Evolutionary conservation across 1,139 yeast species (phyloP).

Genomic region (Taphrina wiesneri): DNA sequence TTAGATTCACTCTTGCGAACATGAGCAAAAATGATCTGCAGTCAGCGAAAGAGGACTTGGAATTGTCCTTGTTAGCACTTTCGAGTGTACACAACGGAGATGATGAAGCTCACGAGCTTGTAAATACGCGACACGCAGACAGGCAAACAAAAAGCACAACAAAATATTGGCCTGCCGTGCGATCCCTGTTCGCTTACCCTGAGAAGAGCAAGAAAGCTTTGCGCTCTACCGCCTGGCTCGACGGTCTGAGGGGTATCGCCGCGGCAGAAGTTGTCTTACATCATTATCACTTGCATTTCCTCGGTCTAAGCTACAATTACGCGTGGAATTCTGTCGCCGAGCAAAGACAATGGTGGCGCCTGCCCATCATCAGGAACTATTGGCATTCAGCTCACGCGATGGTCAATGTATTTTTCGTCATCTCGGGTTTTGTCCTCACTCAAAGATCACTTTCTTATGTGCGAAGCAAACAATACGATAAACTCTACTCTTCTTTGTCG

Average conservation of each 20-base stretch:
- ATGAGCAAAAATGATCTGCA: background rate
- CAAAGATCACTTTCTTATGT: constrained; percentile 15
- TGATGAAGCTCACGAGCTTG: too few species aligned
- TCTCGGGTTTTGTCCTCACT: constrained; percentile 26
- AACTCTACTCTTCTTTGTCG: constrained; percentile 10
- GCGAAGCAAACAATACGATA: constrained; percentile 16
- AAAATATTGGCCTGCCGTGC: background rate
- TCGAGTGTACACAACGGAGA: background rate
- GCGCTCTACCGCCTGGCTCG: constrained; percentile 29
- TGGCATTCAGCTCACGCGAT: constrained; percentile 29
- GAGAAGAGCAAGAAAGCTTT: background rate
- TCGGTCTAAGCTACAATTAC: constrained; percentile 2
- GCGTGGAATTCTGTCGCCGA: constrained; percentile 13
- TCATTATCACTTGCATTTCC: constrained; percentile 24
- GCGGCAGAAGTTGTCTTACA: constrained; percentile 27
- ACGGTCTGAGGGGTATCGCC: constrained; percentile 24
- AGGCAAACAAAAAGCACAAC: background rate
- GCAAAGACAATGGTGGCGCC: constrained; percentile 25
- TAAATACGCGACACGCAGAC: background rate
- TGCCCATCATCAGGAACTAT: constrained; percentile 18
- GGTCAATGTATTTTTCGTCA: constrained; percentile 31
- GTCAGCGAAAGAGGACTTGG: background rate
- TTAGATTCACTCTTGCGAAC: background rate
- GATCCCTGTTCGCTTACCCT: background rate
- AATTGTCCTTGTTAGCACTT: background rate